Evolutionary conservation across 345 rosid species (phyloP).

Genomic region (Eutrema yunnanense): DNA sequence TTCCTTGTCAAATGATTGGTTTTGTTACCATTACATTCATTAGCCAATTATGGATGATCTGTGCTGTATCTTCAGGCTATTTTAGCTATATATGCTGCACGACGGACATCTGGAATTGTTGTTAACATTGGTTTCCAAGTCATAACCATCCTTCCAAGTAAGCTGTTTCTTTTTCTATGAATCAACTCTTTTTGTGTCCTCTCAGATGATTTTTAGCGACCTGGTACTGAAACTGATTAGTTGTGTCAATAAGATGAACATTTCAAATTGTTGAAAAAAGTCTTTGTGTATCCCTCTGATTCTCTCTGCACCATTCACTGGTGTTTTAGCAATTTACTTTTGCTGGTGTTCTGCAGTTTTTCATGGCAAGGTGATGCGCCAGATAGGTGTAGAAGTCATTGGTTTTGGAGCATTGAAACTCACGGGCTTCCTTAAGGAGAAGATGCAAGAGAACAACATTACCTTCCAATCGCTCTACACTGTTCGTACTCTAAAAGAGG

Average conservation of each 20-base stretch:
- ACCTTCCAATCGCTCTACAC: slow-evolving; percentile 69
- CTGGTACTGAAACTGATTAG: not conserved
- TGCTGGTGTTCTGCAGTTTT: slow-evolving; percentile 48
- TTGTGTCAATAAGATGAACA: slow-evolving; percentile 1
- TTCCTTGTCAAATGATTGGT: not conserved
- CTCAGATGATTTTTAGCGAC: not conserved
- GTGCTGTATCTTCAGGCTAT: slow-evolving; percentile 53
- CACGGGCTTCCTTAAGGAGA: slow-evolving; percentile 77
- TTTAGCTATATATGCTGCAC: slow-evolving; percentile 72
- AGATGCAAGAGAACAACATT: slow-evolving; percentile 68
- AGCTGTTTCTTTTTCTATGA: slow-evolving; percentile 11
- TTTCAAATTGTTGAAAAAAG: not conserved
- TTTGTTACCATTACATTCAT: not conserved
- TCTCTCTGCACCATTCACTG: not conserved
- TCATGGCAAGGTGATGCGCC: slow-evolving; percentile 82
- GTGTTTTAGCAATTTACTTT: slow-evolving; percentile 17
- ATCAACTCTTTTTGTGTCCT: not conserved
- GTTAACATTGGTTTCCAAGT: slow-evolving; percentile 91
- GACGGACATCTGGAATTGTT: slow-evolving; percentile 75
- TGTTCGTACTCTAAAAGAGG: slow-evolving; percentile 89
- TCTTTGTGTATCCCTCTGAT: not conserved
- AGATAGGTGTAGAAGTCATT: slow-evolving; percentile 80
- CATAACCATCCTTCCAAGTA: slow-evolving; percentile 86
- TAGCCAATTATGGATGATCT: not conserved
- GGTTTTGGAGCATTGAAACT: slow-evolving; percentile 84